Evolutionary conservation across 805 yeast genomes (phyloP), one percentile per base, ranked within the genome.

Genomic region (Danielia oregonensis): DNA sequence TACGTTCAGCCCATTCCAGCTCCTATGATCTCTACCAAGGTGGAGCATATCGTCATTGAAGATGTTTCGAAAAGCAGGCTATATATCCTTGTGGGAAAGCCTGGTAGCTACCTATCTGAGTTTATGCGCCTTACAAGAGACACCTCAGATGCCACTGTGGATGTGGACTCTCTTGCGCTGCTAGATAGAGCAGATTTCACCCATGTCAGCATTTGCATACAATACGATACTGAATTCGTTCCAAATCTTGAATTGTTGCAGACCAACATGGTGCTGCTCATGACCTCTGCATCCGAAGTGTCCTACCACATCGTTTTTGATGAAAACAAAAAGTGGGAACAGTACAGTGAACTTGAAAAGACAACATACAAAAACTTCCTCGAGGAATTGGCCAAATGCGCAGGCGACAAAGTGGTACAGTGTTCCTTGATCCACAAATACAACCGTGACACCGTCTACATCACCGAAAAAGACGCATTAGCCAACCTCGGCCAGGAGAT

Each of bases 371-470:
- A 33, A 2, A 30, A 28, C 11, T 59, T 63, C 25, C 32, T 65
- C 6, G 48, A 48, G 2, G 38, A 40, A 0, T 37, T 66, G 25
- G 43, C 35, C 23, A 38, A 46, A 10, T 36, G 40, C 3, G 61
- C 51, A 2, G 60, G 54, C 3, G 44, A 36, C 4, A 61, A 61
- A 34, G 63, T 68, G 2, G 43, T 37, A 0, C 72, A 68, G 24
- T 58, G 64, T 32, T 66, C 73, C 6, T 42, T 65, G n/a, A 52
- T 66, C 17, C 51, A 55, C 40, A 67, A 67, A 37, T 61, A 61
- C 39, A 59, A 61, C 31, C 42, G 53, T 42, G 52, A 51, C 30
- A 58, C 65, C 2, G 57, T 55, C 6, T 61, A 58, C 37, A 35
- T 61, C 27, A 63, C 69, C 1, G 69, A 57, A 23, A 52, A 55